These are phyloP conservation scores for Teratosphaeria gauchensis DNA, from an alignment of 2,329 filamentous ascomycete genomes.

Conservation along the genomic window DNA sequence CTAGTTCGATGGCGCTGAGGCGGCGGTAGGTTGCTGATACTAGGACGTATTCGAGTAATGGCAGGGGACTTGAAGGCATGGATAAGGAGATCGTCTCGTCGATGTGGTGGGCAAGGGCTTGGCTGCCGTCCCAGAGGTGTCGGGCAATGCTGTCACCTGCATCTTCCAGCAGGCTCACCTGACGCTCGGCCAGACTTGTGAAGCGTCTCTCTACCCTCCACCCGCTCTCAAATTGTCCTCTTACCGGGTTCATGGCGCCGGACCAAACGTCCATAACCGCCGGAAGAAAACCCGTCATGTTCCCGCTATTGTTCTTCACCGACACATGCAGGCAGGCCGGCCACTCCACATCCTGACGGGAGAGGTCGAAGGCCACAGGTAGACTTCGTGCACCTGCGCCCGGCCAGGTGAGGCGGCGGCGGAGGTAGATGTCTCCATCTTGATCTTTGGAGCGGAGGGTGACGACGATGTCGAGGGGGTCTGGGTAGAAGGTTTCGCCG, in stretches of 20 bases:
- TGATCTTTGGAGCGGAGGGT: constrained; percentile 25
- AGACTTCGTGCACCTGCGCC: constrained; percentile 33
- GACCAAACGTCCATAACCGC: constrained; percentile 51
- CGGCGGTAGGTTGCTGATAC: constrained; percentile 30
- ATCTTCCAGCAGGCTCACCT: constrained; percentile 54
- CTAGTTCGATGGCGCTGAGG: constrained; percentile 53
- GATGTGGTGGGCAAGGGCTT: constrained; percentile 47
- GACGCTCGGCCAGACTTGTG: constrained; percentile 28
- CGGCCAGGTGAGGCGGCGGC: constrained; percentile 35
- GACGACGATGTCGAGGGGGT: constrained; percentile 35
- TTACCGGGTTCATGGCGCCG: constrained; percentile 31
- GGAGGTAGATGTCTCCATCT: constrained; percentile 32
- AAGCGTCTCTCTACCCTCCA: constrained; percentile 49
- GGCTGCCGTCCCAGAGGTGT: constrained; percentile 59
- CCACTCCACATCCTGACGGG: constrained; percentile 29
- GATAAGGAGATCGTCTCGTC: constrained; percentile 31
- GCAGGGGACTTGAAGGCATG: constrained; percentile 19
- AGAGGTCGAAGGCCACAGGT: constrained; percentile 33
- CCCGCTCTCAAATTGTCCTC: constrained; percentile 33
- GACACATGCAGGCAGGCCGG: constrained; percentile 34
- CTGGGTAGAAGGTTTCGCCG: constrained; percentile 53
- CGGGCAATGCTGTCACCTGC: constrained; percentile 63
- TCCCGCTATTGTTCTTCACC: constrained; percentile 17
- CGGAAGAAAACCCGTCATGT: constrained; percentile 23
- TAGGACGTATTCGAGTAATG: constrained; percentile 29